Percentiles rank a stretch among this genome's conserved stretches.
Evolutionary conservation across 2,329 filamentous ascomycete species (phyloP).

Genomic region (Immersiporthe knoxdaviesiana): DNA sequence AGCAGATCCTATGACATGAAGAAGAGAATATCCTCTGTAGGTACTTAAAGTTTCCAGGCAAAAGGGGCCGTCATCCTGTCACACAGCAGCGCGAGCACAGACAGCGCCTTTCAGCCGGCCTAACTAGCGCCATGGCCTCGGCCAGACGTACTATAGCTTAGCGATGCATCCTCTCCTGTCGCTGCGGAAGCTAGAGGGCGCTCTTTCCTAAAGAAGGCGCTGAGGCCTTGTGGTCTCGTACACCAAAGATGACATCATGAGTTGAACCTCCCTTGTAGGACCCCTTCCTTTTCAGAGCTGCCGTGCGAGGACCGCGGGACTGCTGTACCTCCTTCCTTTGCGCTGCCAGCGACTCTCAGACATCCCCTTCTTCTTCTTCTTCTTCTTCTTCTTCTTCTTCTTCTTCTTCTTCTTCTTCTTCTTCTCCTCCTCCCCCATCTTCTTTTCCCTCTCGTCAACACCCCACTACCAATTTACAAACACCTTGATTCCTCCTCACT

Average conservation of each 20-base stretch:
- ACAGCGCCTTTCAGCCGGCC: too few species aligned
- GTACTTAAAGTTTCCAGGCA: too few species aligned
- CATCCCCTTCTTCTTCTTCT: too few species aligned
- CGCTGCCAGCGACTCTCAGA: not conserved
- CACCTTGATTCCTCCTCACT: not conserved
- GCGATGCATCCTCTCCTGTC: not conserved
- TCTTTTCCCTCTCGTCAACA: not conserved
- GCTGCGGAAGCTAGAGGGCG: not conserved
- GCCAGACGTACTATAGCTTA: too few species aligned
- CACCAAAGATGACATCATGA: not conserved
- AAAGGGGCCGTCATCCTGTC: too few species aligned
- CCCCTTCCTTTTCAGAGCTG: too few species aligned
- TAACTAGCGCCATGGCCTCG: too few species aligned
- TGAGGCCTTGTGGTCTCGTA: not conserved
- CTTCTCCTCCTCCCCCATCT: not conserved
- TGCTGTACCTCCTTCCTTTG: not conserved
- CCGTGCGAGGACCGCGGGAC: too few species aligned
- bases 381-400: not conserved
- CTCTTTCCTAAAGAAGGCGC: too few species aligned
- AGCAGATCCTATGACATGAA: too few species aligned
- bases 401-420: not conserved
- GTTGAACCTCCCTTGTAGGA: not conserved
- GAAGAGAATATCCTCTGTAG: too few species aligned
- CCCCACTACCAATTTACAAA: not conserved
- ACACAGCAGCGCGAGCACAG: too few species aligned